Percentiles rank a stretch among this genome's conserved stretches.
Conservation (phyloP, 345 rosid species). For the Hypericum androsaemum region DNA sequence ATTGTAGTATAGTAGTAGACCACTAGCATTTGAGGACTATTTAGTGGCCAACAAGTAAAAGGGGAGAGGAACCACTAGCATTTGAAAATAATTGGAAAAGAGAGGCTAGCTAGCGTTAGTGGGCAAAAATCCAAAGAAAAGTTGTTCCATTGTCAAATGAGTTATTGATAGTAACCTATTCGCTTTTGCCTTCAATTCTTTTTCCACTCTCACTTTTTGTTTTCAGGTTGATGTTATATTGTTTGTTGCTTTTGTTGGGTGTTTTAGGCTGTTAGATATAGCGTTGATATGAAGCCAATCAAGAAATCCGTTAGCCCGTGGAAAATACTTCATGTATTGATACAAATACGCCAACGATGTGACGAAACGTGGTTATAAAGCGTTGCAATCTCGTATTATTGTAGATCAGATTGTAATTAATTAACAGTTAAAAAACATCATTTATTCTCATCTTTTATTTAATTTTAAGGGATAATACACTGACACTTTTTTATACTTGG, state of each 20-base stretch:
- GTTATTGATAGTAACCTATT: conserved; percentile 37
- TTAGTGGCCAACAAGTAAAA: conserved; percentile 12
- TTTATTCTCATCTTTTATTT: too few species aligned
- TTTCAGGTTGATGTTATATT: conserved; percentile 9
- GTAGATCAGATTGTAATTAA: too few species aligned
- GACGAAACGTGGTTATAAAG: too few species aligned
- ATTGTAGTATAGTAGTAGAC: conserved; percentile 11
- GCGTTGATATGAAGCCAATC: conserved; percentile 92
- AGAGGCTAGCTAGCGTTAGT: conserved; percentile 16
- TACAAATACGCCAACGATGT: too few species aligned
- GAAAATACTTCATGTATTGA: too few species aligned
- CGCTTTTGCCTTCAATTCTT: conserved; percentile 13
- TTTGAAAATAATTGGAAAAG: conserved; percentile 6
- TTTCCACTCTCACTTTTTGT: not conserved
- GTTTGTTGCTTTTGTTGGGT: conserved; percentile 29
- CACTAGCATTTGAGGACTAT: conserved; percentile 20
- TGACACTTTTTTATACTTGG: too few species aligned
- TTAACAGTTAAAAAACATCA: too few species aligned
- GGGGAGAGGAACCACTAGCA: conserved; percentile 31
- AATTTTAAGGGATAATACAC: too few species aligned
- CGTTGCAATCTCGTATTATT: too few species aligned
- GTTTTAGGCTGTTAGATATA: conserved; percentile 44
- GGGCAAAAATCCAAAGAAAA: conserved; percentile 25
- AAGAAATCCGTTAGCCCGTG: conserved; percentile 29
- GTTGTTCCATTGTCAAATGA: conserved; percentile 32